phyloP scores from a whole-genome alignment of 2,329 filamentous ascomycete species.

The Alternaria longipes region DNA sequence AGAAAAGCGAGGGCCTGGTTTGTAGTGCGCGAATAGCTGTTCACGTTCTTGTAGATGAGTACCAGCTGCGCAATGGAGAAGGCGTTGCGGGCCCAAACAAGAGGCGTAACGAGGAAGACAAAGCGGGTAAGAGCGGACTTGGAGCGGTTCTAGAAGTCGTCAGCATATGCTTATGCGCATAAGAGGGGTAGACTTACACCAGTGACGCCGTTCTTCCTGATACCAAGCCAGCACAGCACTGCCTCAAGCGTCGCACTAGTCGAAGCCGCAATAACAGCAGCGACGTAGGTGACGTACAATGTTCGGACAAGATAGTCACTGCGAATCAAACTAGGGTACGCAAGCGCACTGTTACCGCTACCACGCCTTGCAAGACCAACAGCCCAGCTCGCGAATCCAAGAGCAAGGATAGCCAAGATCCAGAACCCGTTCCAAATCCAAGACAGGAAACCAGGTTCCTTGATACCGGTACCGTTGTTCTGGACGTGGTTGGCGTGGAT shows the following conservation, averaged over 20 bases:
- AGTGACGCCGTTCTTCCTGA: constrained; percentile 23
- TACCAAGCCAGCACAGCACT: constrained; percentile 20
- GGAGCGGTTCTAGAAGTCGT: constrained; percentile 2
- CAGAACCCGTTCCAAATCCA: constrained; percentile 26
- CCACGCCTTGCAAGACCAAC: constrained; percentile 18
- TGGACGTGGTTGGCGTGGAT: constrained; percentile 30
- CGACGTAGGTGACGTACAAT: constrained; percentile 22
- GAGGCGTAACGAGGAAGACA: constrained; percentile 22
- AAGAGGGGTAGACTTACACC: constrained; percentile 14
- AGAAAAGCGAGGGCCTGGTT: constrained; percentile 30
- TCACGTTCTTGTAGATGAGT: constrained; percentile 23
- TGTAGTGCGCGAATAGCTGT: constrained; percentile 26
- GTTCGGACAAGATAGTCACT: constrained; percentile 14
- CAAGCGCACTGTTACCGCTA: constrained; percentile 10
- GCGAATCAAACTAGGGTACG: constrained; percentile 11
- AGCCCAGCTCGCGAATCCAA: constrained; percentile 28
- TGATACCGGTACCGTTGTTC: constrained; percentile 24
- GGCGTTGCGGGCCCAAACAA: constrained; percentile 27
- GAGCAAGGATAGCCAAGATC: constrained; percentile 22
- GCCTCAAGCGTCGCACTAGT: constrained; percentile 25
- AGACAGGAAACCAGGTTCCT: constrained; percentile 24
- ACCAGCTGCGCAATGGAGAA: constrained; percentile 29
- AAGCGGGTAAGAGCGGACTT: constrained; percentile 22
- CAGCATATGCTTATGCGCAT: neutral
- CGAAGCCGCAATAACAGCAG: constrained; percentile 18